phyloP scores from a whole-genome alignment of 495 filamentous ascomycete genomes.

The Saxophila tyrrhenica region DNA sequence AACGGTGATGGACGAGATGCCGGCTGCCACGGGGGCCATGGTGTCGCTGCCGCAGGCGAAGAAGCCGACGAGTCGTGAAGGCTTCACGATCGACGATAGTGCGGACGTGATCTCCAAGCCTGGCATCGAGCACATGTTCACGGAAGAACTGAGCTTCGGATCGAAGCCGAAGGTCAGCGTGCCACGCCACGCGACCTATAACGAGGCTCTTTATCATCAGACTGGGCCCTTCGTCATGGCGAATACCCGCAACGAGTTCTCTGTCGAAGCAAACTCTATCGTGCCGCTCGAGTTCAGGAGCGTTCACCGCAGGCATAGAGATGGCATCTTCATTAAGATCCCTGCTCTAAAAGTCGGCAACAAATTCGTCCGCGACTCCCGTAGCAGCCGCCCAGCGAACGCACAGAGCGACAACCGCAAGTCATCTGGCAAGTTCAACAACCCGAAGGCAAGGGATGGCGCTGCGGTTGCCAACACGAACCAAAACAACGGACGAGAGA shows the following conservation, averaged over 20 bases:
- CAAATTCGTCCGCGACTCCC: not conserved
- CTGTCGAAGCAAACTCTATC: not conserved
- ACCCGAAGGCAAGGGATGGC: not conserved
- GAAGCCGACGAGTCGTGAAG: conserved; percentile 4
- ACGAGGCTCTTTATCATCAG: not conserved
- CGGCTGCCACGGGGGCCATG: conserved; percentile 16
- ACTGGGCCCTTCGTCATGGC: too few relatives aligned
- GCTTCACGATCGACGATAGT: conserved; percentile 22
- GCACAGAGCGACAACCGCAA: not conserved
- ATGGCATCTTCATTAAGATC: not conserved
- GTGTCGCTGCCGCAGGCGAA: conserved; percentile 26
- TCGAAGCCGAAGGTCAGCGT: conserved; percentile 25
- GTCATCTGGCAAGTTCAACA: not conserved
- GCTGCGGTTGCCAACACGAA: not conserved
- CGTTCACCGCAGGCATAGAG: not conserved
- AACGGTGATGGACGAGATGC: conserved; percentile 17
- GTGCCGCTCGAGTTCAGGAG: not conserved
- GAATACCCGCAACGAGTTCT: not conserved
- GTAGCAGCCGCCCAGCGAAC: not conserved
- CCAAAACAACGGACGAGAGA: not conserved
- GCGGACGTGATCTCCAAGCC: conserved; percentile 22
- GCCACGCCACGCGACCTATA: conserved; percentile 10
- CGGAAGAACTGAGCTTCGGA: conserved; percentile 32
- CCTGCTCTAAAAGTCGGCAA: not conserved
- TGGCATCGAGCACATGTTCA: conserved; percentile 25